phyloP scores from a whole-genome alignment of 164 flowering plant genomes.

The Cinnamomum chago region DNA sequence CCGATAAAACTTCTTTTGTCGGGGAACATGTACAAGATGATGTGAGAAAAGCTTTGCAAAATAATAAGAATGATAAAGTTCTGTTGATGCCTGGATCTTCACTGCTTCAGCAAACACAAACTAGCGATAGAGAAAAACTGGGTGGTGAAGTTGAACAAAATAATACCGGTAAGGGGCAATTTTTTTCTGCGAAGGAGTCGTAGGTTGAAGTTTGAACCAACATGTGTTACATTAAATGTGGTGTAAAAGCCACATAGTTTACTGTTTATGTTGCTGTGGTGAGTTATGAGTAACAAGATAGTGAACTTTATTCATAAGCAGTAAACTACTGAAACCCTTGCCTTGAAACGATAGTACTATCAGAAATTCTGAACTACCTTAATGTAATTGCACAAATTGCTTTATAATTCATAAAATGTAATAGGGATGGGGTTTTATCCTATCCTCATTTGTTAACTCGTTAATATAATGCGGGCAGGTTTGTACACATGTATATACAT shows the following conservation, averaged over 20 bases:
- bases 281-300: background rate
- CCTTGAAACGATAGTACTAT: background rate
- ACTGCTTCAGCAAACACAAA: slow-evolving; percentile 1
- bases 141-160: background rate
- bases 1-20: background rate
- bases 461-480: too few relatives aligned
- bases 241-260: background rate
- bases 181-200: background rate
- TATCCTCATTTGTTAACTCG: too few relatives aligned
- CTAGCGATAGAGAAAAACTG: background rate
- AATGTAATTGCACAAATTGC: background rate
- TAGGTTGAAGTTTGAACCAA: background rate
- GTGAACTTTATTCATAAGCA: background rate
- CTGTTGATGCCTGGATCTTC: slow-evolving; percentile 5
- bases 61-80: slow-evolving; percentile 1
- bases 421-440: too few relatives aligned
- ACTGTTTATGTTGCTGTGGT: background rate
- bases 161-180: slow-evolving; percentile 5
- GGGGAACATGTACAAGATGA: slow-evolving; percentile 1
- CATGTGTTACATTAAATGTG: background rate
- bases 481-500: too few relatives aligned
- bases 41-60: background rate
- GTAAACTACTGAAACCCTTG: background rate
- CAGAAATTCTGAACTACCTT: background rate
- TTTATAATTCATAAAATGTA: too few relatives aligned